Evolutionary conservation across 805 yeast species (phyloP).

Genomic region (Zygosaccharomyces lentus): DNA sequence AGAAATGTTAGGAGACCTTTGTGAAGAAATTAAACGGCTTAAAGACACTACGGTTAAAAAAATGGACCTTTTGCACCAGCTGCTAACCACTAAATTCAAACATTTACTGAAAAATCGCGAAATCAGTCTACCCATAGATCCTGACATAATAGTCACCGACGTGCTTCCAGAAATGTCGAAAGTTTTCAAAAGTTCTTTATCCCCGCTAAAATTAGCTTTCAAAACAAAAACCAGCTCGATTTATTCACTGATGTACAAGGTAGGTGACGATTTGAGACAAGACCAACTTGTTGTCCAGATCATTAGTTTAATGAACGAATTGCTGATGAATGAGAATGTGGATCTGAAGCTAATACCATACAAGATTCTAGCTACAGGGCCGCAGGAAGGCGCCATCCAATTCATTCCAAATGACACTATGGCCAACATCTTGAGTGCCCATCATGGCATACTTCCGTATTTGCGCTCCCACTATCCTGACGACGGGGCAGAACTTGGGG

Average conservation of each 20-base stretch:
- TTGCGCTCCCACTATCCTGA: conserved; percentile 65
- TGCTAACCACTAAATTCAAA: conserved; percentile 37
- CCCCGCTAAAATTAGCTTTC: conserved; percentile 82
- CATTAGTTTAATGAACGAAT: conserved; percentile 82
- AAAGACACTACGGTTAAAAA: conserved; percentile 79
- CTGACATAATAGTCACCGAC: conserved; percentile 68
- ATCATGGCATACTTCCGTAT: conserved; percentile 72
- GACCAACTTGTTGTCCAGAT: conserved; percentile 97
- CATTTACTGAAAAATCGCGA: conserved; percentile 44
- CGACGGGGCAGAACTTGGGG: conserved; percentile 33
- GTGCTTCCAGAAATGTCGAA: conserved; percentile 72
- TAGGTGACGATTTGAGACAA: conserved; percentile 91
- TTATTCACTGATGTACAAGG: conserved; percentile 86
- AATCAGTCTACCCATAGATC: conserved; percentile 77
- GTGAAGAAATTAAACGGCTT: conserved; percentile 55
- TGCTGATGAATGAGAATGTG: conserved; percentile 82
- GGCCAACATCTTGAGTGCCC: conserved; percentile 67
- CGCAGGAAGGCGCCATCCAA: conserved; percentile 88
- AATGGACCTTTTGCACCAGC: conserved; percentile 56
- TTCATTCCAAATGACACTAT: conserved; percentile 91
- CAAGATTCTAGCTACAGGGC: conserved; percentile 82
- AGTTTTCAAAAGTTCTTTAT: conserved; percentile 86
- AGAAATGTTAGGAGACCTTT: conserved; percentile 57
- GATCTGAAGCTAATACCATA: conserved; percentile 87
- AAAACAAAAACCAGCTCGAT: conserved; percentile 48